phyloP scores from a whole-genome alignment of 108 stramenopile genomes.

The Nitzschia inconspicua region DNA sequence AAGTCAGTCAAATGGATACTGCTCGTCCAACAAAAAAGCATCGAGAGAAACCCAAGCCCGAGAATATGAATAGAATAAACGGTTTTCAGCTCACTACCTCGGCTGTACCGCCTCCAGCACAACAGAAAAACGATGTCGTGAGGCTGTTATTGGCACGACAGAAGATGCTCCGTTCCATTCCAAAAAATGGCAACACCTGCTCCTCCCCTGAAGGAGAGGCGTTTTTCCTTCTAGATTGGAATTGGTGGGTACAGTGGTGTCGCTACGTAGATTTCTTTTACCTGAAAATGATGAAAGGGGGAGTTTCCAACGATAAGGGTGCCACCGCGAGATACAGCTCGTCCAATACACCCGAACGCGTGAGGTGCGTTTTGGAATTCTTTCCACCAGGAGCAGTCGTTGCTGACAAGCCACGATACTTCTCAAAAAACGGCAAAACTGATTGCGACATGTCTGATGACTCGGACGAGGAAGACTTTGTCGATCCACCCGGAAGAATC shows the following conservation, averaged over 20 bases:
- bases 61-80: not conserved
- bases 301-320: not conserved
- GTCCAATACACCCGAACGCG: slow-evolving; percentile 19
- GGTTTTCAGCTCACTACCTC: not conserved
- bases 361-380: slow-evolving; percentile 21
- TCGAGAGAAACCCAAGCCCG: not conserved
- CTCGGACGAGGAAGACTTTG: slow-evolving; percentile 17
- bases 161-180: too few species aligned
- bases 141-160: slow-evolving; percentile 30
- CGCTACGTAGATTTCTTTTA: slow-evolving; percentile 54
- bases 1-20: not conserved
- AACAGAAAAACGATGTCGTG: slow-evolving; percentile 28
- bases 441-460: slow-evolving; percentile 31
- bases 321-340: slow-evolving; percentile 1
- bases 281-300: not conserved
- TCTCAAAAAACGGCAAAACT: slow-evolving; percentile 10
- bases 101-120: not conserved
- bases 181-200: slow-evolving; percentile 3
- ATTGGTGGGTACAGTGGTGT: slow-evolving; percentile 79
- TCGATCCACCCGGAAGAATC: slow-evolving; percentile 44
- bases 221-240: slow-evolving; percentile 65
- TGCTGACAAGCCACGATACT: not conserved
- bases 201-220: slow-evolving; percentile 49
- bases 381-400: slow-evolving; percentile 22
- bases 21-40: not conserved